A percentile compares a stretch with the other conserved stretches of the same genome.
Evolutionary conservation across 2,329 filamentous ascomycete species (phyloP).

Genomic region (Fusarium anthophilum): DNA sequence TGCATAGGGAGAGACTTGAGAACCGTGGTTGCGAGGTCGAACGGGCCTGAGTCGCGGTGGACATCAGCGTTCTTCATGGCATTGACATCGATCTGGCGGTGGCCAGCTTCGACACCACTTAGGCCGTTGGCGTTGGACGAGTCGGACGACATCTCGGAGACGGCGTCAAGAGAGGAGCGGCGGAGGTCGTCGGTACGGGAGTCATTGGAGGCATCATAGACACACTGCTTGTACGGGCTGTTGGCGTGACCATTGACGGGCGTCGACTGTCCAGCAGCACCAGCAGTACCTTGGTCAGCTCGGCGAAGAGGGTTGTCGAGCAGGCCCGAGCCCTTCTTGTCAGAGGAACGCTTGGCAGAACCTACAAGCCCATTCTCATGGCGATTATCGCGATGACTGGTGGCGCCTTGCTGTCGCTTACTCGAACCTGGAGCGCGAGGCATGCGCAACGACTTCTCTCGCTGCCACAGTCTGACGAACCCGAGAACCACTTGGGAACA

Average conservation of each 20-base stretch:
- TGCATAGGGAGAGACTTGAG: constrained; percentile 89
- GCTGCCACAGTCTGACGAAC: constrained; percentile 50
- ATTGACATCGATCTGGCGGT: constrained; percentile 76
- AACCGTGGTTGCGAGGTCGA: constrained; percentile 85
- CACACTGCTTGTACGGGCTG: constrained; percentile 48
- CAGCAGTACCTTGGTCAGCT: constrained; percentile 45
- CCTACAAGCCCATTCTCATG: constrained; percentile 90
- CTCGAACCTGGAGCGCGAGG: constrained; percentile 67
- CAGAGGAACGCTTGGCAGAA: constrained; percentile 51
- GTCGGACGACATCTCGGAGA: constrained; percentile 66
- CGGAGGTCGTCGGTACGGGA: constrained; percentile 55
- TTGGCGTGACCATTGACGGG: constrained; percentile 45
- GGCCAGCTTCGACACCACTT: constrained; percentile 57
- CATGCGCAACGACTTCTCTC: constrained; percentile 59
- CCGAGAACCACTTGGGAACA: constrained; percentile 48
- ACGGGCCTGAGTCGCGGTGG: constrained; percentile 75
- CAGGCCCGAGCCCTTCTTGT: constrained; percentile 58
- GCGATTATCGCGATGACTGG: constrained; percentile 75
- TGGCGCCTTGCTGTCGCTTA: constrained; percentile 70
- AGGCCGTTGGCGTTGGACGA: constrained; percentile 54
- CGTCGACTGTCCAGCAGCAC: constrained; percentile 45
- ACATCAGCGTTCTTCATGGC: constrained; percentile 73
- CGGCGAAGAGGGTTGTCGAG: constrained; percentile 52
- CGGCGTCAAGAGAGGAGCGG: constrained; percentile 60
- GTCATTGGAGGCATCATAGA: constrained; percentile 50